phyloP scores from a whole-genome alignment of 2,329 filamentous ascomycete species.

The Neoarthrinium moseri region DNA sequence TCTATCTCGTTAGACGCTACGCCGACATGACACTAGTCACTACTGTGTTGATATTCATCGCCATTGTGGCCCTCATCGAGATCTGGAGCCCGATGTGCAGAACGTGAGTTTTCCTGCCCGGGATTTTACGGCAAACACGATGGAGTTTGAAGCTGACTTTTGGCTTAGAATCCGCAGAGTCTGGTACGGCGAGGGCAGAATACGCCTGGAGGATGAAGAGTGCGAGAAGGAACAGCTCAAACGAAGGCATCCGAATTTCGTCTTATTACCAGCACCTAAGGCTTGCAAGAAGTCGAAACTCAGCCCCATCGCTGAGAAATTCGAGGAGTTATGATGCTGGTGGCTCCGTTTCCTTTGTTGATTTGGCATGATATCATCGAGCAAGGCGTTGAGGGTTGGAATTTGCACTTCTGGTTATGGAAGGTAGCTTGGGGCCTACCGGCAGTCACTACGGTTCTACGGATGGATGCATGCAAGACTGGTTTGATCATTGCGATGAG shows the following conservation, averaged over 20 bases:
- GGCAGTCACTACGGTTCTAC: too few species aligned
- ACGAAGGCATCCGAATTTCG: not conserved
- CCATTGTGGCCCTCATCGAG: conserved; percentile 19
- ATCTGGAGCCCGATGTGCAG: conserved; percentile 19
- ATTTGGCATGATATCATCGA: conserved; percentile 6
- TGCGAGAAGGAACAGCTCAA: conserved; percentile 2
- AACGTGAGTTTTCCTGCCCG: too few species aligned
- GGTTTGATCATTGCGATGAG: too few species aligned
- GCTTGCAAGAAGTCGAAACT: not conserved
- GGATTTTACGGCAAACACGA: too few species aligned
- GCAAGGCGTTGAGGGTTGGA: conserved; percentile 4
- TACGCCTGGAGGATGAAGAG: conserved; percentile 18
- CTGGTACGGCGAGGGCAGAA: conserved; percentile 16
- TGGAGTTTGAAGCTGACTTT: conserved; percentile 11
- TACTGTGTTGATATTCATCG: conserved; percentile 18
- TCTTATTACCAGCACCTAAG: conserved; percentile 1
- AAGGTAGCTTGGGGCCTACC: too few species aligned
- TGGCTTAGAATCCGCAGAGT: conserved; percentile 16
- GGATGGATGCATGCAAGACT: too few species aligned
- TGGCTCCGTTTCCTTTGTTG: not conserved
- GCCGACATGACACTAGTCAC: conserved; percentile 24
- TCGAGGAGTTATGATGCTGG: not conserved
- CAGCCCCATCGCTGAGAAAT: not conserved
- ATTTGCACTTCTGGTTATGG: too few species aligned
- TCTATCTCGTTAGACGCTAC: conserved; percentile 22